Conservation (phyloP, 1,139 yeast genomes). For the Suhomyces maxii region DNA sequence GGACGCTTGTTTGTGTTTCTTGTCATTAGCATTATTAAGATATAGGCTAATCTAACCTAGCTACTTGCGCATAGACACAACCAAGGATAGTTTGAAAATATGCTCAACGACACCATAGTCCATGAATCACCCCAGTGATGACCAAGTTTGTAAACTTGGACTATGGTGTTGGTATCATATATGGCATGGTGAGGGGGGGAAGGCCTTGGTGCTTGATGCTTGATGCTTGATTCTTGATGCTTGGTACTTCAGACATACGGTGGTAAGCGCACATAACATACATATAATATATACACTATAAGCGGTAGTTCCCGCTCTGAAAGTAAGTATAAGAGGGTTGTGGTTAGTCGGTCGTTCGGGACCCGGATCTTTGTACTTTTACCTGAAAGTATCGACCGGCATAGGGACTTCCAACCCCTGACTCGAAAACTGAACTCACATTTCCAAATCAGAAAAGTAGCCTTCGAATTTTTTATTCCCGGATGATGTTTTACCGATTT, state of each 20-base stretch:
- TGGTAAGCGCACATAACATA: too few relatives aligned
- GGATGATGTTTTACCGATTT: not conserved
- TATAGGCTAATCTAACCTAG: not conserved
- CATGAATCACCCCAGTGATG: too few relatives aligned
- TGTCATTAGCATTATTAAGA: not conserved
- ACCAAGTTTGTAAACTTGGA: too few relatives aligned
- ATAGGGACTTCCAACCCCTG: not conserved
- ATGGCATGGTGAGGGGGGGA: too few relatives aligned
- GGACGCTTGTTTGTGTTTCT: not conserved
- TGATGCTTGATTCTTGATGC: too few relatives aligned
- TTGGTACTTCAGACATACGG: too few relatives aligned
- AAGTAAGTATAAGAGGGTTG: not conserved
- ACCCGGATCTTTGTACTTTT: too few relatives aligned
- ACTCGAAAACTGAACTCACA: not conserved
- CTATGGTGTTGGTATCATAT: too few relatives aligned
- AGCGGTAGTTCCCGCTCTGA: not conserved
- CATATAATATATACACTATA: too few relatives aligned
- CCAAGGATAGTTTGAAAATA: too few relatives aligned
- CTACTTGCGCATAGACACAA: not conserved
- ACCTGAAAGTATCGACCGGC: not conserved
- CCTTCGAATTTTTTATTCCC: not conserved
- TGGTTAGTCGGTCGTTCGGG: not conserved
- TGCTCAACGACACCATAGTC: too few relatives aligned
- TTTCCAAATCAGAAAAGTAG: not conserved
- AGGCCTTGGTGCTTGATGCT: too few relatives aligned